Percentiles rank a stretch among this genome's conserved stretches.
Conservation (phyloP, 768 basidiomycete genomes). For the Pisolithus orientalis region DNA sequence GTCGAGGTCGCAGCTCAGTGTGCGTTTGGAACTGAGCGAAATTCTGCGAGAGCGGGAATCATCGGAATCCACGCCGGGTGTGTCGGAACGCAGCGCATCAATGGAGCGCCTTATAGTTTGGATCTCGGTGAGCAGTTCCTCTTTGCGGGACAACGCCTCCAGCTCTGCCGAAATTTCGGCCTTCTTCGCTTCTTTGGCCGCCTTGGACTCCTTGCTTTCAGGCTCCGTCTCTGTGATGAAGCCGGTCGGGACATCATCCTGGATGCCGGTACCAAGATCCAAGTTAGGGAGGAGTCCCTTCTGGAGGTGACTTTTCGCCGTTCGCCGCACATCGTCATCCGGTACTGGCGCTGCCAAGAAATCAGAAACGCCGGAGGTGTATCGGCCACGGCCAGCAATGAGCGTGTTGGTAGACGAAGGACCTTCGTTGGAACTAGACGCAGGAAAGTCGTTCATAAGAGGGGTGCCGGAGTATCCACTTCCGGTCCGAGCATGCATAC, state of each 20-base stretch:
- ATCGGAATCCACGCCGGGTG: constrained; percentile 40
- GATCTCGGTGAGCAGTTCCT: constrained; percentile 70
- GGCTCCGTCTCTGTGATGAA: constrained; percentile 51
- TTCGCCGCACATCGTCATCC: constrained; percentile 55
- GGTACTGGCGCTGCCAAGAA: constrained; percentile 58
- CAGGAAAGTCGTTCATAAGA: constrained; percentile 59
- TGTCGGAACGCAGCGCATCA: constrained; percentile 66
- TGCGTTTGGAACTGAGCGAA: constrained; percentile 62
- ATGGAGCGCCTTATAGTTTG: constrained; percentile 75
- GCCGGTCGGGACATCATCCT: constrained; percentile 65
- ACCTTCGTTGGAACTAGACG: constrained; percentile 41
- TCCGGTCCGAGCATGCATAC: constrained; percentile 54
- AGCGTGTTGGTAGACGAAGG: constrained; percentile 43
- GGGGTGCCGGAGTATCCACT: constrained; percentile 60
- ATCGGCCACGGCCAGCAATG: constrained; percentile 48
- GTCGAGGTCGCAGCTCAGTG: constrained; percentile 61
- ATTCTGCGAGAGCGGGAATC: constrained; percentile 60
- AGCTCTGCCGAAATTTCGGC: constrained; percentile 37
- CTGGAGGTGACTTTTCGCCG: constrained; percentile 45
- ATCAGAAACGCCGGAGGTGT: constrained; percentile 66
- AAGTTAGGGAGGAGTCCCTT: constrained; percentile 56
- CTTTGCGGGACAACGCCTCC: constrained; percentile 55
- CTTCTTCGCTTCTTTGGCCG: constrained; percentile 29
- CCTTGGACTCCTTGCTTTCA: constrained; percentile 16
- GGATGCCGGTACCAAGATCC: constrained; percentile 69